Base-by-base conservation (phyloP, 768 basidiomycete genomes). In the Mycena latifolia region DNA sequence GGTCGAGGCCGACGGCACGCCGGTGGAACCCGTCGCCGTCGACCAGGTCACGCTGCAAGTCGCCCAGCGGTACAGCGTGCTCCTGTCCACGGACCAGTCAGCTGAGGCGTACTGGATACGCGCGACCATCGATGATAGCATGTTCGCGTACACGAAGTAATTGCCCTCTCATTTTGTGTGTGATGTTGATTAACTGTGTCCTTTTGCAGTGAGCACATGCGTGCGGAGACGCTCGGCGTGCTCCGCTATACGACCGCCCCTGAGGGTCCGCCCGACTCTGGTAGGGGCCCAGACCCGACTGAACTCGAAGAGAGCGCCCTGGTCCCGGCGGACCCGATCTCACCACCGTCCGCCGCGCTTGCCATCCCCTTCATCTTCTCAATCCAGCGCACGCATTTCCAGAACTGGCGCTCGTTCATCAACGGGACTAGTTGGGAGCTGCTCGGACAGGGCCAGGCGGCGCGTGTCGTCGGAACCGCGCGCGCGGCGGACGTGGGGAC, bases 31-130 rank as follows among this genome's bases (percentile, higher is more conserved):
- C 1, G 77, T 76, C 46, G 45, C 62, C 17, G 84, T 85, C 12
- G 69, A 80, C 20, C 77, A 79, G 15, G 71, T 87, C 59, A 75
- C 75, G 3, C 55, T 86, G 60, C 78, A 78, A 27, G 77, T 85
- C 46, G 85, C 84, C 2, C 85, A 86, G 75, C 79, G 86, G 46
- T 85, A 85, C 70, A 82, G 80, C n/a, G 85, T 82, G 35, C 75
- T 87, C 41, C 70, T 86, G 6, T 5, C 27, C 17, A 37, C 17
- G 6, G 55, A 55, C 9, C 25, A 46, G 3, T 4, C 10, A 5
- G 48, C 3, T 17, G 15, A n/a, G 6, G 69, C 43, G 27, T 64
- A 63, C 24, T 70, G 65, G 69, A 60, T 70, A 14, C 54, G 65
- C 7, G 58, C 58, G 25, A 31, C 17, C 14, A 64, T 67, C 25